Evolutionary conservation across 331 rosid genomes (phyloP), one percentile per base, ranked within the genome.

Genomic region (Phaseolus coccineus): DNA sequence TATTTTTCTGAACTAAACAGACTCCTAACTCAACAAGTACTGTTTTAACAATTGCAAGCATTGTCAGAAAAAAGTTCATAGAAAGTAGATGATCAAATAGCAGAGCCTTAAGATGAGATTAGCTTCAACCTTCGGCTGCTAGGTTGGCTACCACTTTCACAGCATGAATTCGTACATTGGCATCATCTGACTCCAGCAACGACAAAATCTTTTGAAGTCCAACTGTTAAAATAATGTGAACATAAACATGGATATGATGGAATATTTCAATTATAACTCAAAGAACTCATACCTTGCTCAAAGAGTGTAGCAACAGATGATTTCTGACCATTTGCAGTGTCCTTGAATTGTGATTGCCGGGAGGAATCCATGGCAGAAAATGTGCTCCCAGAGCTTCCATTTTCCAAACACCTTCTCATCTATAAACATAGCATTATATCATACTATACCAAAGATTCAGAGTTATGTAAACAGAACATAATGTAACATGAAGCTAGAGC

Each of bases 111-210:
- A 22, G 57, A 64, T 51, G 57, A 74, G 62, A 40, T 74, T 75
- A 76, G 81, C 75, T 52, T 84, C 73, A 82, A 88, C 99, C 99
- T 83, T 96, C 99, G 76, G 98, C 99, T 42, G 99, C 99, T 52
- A 96, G 84, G 87, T 96, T 96, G 86, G 99, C 99, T 70, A 96
- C 91, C 78, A 96, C 96, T 89, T 96, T 96, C 79, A 96, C 99
- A 42, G 99, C 99, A 93, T 96, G 98, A 80, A 96, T 90, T 47
- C 93, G 90, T 65, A 90, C 91, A 86, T 89, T 93, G 76, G 96
- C 88, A 87, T 96, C 99, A 55, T 96, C 99, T 2, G 99, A 96
- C 81, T 96, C 99, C 68, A 96, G 94, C 81, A 96, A 87, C 16
- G 97, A 86, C 89, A 93, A 87, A 77, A 96, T 90, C 92, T 93